Percentiles rank a stretch among this genome's conserved stretches.
Evolutionary conservation across 805 yeast genomes (phyloP).

Genomic region (Yarrowia osloensis): DNA sequence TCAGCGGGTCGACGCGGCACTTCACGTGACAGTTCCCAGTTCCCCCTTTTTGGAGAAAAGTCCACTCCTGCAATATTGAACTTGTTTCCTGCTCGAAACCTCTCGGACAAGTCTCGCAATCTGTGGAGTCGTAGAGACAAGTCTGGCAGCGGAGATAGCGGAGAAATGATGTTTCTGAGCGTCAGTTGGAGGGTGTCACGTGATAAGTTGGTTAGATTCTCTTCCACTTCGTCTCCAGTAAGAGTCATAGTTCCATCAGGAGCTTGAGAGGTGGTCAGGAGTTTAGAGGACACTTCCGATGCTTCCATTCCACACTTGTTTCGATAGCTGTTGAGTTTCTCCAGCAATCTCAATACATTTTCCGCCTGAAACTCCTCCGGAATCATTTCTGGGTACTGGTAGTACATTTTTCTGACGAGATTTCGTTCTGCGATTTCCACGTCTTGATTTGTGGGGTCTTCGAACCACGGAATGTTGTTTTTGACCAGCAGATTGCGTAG

Average conservation of each 20-base stretch:
- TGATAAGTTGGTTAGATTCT: neutral
- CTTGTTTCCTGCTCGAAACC: neutral
- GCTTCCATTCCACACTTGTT: neutral
- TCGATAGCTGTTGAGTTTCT: neutral
- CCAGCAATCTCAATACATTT: neutral
- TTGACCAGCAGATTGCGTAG: conserved; percentile 51
- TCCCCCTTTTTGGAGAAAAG: neutral
- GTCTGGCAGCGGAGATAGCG: conserved; percentile 14
- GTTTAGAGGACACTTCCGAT: neutral
- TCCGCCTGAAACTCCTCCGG: neutral
- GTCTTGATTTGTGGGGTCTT: conserved; percentile 65
- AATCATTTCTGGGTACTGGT: conserved; percentile 1
- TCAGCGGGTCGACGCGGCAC: neutral
- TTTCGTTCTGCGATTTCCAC: conserved; percentile 59
- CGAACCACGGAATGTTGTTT: conserved; percentile 59
- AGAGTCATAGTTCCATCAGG: neutral
- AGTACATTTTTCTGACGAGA: conserved; percentile 47
- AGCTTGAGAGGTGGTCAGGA: neutral
- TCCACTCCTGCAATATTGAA: conserved; percentile 14
- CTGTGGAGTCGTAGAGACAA: conserved; percentile 12
- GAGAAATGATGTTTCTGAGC: neutral
- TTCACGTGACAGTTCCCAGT: conserved; percentile 6
- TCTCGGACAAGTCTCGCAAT: neutral
- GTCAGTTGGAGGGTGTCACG: neutral
- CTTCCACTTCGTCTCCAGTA: neutral